Percentiles rank a stretch among this genome's conserved stretches.
phyloP scores from a whole-genome alignment of 805 yeast species.

The Naumovozyma baii region DNA sequence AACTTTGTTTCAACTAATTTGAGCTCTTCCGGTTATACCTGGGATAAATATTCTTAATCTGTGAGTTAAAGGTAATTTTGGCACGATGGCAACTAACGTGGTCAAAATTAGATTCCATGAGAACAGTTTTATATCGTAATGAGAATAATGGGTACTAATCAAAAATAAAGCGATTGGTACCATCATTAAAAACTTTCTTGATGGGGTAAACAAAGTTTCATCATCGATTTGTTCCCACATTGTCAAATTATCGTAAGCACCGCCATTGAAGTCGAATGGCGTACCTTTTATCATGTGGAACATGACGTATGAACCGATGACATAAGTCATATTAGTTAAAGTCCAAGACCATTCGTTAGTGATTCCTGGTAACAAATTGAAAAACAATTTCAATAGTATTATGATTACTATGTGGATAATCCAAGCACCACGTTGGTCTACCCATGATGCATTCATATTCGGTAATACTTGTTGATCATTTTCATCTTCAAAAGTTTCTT shows the following conservation, averaged over 20 bases:
- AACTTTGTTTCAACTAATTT: slow-evolving; percentile 28
- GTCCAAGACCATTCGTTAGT: slow-evolving; percentile 88
- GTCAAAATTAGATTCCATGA: slow-evolving; percentile 62
- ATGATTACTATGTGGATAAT: slow-evolving; percentile 80
- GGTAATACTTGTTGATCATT: slow-evolving; percentile 85
- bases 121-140: slow-evolving; percentile 72
- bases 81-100: slow-evolving; percentile 79
- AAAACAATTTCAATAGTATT: slow-evolving; percentile 60
- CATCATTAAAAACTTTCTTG: slow-evolving; percentile 81
- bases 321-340: slow-evolving; percentile 80
- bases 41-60: slow-evolving; percentile 61
- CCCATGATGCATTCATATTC: slow-evolving; percentile 93
- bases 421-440: slow-evolving; percentile 95
- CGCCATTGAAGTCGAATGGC: slow-evolving; percentile 93
- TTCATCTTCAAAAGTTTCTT: slow-evolving; percentile 84
- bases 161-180: slow-evolving; percentile 88
- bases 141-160: slow-evolving; percentile 81
- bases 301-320: slow-evolving; percentile 88
- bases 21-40: slow-evolving; percentile 34
- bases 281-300: slow-evolving; percentile 95
- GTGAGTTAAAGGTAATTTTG: slow-evolving; percentile 79
- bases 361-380: slow-evolving; percentile 71
- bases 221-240: slow-evolving; percentile 98
- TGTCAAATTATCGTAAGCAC: slow-evolving; percentile 90
- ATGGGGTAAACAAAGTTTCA: slow-evolving; percentile 95